These are phyloP conservation scores for Styphnolobium japonicum DNA, from an alignment of 306 rosid species.

Conservation along the genomic window DNA sequence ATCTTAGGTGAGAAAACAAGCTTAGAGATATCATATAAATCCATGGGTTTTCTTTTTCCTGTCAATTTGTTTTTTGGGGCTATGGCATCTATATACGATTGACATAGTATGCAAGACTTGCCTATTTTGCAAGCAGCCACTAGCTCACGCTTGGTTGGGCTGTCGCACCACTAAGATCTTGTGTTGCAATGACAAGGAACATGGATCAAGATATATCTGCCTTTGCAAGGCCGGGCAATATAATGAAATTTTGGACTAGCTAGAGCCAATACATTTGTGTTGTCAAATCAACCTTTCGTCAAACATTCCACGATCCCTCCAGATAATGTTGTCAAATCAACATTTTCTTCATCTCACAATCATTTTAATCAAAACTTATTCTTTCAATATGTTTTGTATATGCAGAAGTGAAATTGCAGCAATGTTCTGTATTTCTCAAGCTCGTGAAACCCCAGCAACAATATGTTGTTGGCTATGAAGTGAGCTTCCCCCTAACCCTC, in stretches of 20 bases:
- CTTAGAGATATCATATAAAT: background rate
- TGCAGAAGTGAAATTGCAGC: background rate
- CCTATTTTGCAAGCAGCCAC: slow-evolving; percentile 19
- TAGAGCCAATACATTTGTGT: slow-evolving; percentile 17
- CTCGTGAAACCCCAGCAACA: background rate
- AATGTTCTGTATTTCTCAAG: background rate
- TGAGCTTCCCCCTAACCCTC: background rate
- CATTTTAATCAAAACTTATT: slow-evolving; percentile 8
- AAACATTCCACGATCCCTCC: slow-evolving; percentile 27
- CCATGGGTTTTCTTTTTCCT: background rate
- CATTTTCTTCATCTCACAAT: slow-evolving; percentile 9
- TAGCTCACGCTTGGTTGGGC: slow-evolving; percentile 2
- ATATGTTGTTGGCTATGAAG: background rate
- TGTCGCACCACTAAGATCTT: slow-evolving; percentile 14
- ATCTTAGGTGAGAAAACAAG: background rate
- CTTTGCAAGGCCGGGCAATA: slow-evolving; percentile 9
- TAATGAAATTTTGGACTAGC: slow-evolving; percentile 19
- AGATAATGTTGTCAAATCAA: slow-evolving; percentile 19
- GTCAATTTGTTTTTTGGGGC: background rate
- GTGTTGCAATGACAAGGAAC: slow-evolving; percentile 25
- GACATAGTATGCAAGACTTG: background rate
- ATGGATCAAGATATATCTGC: slow-evolving; percentile 31
- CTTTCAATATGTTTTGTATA: background rate
- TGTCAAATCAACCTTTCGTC: slow-evolving; percentile 30
- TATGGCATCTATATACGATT: background rate